phyloP scores from a whole-genome alignment of 305 asterid genomes.

The Solanum hybrid region DNA sequence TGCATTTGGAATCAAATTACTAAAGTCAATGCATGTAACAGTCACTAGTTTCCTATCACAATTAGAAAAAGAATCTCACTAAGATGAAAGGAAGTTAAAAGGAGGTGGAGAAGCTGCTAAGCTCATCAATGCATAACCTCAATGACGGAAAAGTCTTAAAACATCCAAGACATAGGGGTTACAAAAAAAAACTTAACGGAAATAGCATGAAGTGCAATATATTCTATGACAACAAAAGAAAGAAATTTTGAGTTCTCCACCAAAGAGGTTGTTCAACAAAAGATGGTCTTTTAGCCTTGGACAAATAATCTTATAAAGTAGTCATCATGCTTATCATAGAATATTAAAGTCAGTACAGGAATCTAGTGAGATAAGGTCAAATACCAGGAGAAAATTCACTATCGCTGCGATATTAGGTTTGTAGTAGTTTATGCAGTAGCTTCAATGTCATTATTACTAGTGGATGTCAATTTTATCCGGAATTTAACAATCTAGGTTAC shows the following conservation, averaged over 20 bases:
- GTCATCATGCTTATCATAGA: background rate
- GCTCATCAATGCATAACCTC: background rate
- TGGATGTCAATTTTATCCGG: background rate
- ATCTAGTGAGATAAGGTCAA: background rate
- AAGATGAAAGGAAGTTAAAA: background rate
- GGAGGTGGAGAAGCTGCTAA: background rate
- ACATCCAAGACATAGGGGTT: background rate
- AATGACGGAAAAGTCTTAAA: background rate
- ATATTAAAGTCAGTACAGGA: background rate
- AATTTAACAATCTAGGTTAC: background rate
- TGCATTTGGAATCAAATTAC: slow-evolving; percentile 1
- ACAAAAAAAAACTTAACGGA: background rate
- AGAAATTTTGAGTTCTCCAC: background rate
- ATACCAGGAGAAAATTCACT: background rate
- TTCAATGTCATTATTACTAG: background rate
- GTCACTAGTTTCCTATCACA: background rate
- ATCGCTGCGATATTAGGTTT: background rate
- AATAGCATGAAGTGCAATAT: background rate
- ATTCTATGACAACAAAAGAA: background rate
- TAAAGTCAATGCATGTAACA: background rate
- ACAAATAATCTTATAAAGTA: background rate
- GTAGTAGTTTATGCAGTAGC: background rate
- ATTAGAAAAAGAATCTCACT: background rate
- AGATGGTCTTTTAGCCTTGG: background rate
- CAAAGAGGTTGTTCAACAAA: background rate